Percentiles rank a stretch among this genome's conserved stretches.
phyloP scores from a whole-genome alignment of 176 grass and related monocot genomes.

The Aegilops umbellulata region DNA sequence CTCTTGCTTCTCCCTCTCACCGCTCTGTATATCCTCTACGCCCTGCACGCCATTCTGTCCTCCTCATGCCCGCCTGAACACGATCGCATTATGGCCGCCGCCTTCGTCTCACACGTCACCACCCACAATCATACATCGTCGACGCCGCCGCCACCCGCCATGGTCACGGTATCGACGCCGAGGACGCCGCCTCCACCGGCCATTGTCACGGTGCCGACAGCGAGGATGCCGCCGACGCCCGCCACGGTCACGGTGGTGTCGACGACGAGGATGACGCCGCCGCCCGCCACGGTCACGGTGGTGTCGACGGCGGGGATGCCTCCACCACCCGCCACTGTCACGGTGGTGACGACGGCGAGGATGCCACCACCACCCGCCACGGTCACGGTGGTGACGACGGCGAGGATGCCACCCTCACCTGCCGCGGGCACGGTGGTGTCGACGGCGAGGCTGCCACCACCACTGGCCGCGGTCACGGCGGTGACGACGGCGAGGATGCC shows the following conservation, averaged over 20 bases:
- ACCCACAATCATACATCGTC: not conserved
- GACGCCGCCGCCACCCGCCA: not conserved
- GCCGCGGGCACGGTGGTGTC: not conserved
- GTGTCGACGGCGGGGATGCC: not conserved
- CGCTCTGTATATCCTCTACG: conserved; percentile 50
- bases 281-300: not conserved
- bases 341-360: not conserved
- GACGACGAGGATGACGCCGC: not conserved
- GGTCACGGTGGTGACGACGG: not conserved
- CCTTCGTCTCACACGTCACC: not conserved
- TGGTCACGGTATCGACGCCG: not conserved
- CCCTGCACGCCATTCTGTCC: conserved; percentile 44
- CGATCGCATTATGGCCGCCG: not conserved
- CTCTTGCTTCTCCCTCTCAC: conserved; percentile 30
- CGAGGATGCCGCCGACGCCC: not conserved
- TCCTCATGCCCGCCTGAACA: conserved; percentile 6
- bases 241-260: not conserved
- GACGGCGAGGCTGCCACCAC: not conserved
- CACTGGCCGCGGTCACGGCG: not conserved
- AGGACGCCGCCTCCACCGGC: not conserved
- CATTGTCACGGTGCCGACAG: not conserved
- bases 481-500: not conserved
- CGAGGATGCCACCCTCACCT: not conserved
- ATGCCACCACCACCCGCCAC: not conserved
- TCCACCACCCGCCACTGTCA: not conserved